Conservation (phyloP, 805 yeast genomes). For the Saturnispora diversa region DNA sequence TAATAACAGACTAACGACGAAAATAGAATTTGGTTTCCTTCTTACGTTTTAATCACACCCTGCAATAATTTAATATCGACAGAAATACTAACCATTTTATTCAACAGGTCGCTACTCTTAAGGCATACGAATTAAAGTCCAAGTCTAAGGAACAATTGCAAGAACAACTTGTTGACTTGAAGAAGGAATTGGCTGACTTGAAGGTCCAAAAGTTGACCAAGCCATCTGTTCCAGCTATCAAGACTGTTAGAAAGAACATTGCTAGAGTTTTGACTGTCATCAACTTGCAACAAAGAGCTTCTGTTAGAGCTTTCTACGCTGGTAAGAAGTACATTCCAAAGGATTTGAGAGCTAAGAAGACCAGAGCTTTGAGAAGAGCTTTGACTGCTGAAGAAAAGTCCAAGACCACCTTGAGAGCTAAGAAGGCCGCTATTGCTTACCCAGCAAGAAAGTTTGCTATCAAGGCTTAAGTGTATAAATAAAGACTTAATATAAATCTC, state of each 20-base stretch:
- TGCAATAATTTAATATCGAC: no score
- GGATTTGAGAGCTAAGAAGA: slow-evolving; percentile 98
- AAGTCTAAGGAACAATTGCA: slow-evolving; percentile 96
- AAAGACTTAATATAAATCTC: slow-evolving; percentile 1
- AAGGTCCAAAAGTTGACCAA: slow-evolving; percentile 92
- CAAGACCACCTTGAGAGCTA: slow-evolving; percentile 77
- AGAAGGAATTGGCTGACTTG: slow-evolving; percentile 92
- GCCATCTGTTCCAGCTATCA: slow-evolving; percentile 92
- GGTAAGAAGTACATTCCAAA: slow-evolving; percentile 96
- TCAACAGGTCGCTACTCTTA: slow-evolving; percentile 65
- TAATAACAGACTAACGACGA: no score
- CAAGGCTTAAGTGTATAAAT: slow-evolving; percentile 66
- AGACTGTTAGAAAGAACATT: slow-evolving; percentile 95
- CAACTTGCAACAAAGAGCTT: slow-evolving; percentile 93
- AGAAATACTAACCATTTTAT: slow-evolving; percentile 8
- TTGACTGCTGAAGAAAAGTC: slow-evolving; percentile 81
- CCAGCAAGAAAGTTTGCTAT: slow-evolving; percentile 98
- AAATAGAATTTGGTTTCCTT: no score
- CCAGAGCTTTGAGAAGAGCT: slow-evolving; percentile 99
- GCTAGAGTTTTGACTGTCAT: slow-evolving; percentile 97
- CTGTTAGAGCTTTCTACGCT: slow-evolving; percentile 89
- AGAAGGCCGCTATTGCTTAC: slow-evolving; percentile 90
- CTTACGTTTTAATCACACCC: no score
- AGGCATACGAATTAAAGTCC: slow-evolving; percentile 93
- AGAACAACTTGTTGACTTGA: slow-evolving; percentile 87